phyloP scores from a whole-genome alignment of 2,329 filamentous ascomycete genomes.

The Fusarium sp. region DNA sequence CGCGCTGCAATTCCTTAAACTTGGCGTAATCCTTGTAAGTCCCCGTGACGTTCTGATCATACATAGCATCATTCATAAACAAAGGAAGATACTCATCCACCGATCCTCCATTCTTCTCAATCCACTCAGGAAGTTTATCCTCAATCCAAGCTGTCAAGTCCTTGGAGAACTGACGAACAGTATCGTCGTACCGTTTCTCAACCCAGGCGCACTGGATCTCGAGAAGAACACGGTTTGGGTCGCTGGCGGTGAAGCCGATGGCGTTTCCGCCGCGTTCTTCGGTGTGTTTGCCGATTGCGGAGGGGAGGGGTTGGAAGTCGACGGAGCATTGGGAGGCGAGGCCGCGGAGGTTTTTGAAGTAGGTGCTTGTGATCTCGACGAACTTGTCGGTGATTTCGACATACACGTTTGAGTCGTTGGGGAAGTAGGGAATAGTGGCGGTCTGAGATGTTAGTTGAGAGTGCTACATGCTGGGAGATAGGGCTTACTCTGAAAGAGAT shows the following conservation, averaged over 20 bases:
- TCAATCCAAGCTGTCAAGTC: constrained; percentile 18
- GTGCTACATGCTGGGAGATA: fast-evolving
- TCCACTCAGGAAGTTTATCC: neutral
- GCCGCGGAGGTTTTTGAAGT: constrained; percentile 2
- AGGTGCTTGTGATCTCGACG: neutral
- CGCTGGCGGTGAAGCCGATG: neutral
- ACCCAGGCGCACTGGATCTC: constrained; percentile 23
- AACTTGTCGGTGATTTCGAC: constrained; percentile 6
- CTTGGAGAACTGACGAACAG: neutral
- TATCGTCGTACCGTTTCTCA: neutral
- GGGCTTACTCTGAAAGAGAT: constrained; percentile 14
- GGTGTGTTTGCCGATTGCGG: neutral
- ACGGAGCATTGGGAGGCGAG: constrained; percentile 22
- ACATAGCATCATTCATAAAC: constrained; percentile 21
- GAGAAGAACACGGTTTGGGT: neutral
- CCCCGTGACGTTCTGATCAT: constrained; percentile 11
- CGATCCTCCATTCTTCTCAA: neutral
- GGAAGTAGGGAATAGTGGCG: constrained; percentile 2
- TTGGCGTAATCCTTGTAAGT: constrained; percentile 8
- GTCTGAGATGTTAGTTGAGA: neutral
- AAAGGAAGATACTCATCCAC: neutral
- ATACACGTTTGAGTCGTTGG: neutral
- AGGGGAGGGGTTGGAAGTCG: constrained; percentile 17
- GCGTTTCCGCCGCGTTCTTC: constrained; percentile 17
- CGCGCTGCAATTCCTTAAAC: neutral